Evolutionary conservation across 441 rosid genomes (phyloP).

Genomic region (Syzygium syzygioides): DNA sequence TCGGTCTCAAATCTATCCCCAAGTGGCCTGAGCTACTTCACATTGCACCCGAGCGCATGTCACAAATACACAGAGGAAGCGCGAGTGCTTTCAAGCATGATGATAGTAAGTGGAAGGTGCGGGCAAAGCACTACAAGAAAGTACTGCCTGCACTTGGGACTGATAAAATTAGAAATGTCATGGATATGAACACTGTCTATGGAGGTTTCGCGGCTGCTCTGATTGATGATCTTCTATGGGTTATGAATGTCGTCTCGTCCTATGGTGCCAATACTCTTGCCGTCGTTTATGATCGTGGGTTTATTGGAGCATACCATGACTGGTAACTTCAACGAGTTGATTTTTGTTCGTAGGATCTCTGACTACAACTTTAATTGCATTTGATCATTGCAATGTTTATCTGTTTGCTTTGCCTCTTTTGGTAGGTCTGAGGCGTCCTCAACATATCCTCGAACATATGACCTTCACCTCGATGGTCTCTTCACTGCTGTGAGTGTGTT

Average conservation of each 20-base stretch:
- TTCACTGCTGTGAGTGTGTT: not conserved
- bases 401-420: not conserved
- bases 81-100: conserved; percentile 6
- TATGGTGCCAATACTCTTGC: conserved; percentile 11
- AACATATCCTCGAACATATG: conserved; percentile 16
- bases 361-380: not conserved
- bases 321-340: not conserved
- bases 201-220: conserved; percentile 13
- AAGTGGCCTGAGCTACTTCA: conserved; percentile 17
- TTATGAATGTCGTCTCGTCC: conserved; percentile 14
- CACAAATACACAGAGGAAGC: conserved; percentile 6
- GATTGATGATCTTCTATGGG: conserved; percentile 11
- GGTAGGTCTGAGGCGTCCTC: conserved; percentile 17
- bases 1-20: not conserved
- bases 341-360: not conserved
- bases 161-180: conserved; percentile 14
- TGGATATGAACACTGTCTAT: conserved; percentile 18
- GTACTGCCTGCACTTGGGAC: conserved; percentile 13
- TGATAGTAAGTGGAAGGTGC: conserved; percentile 12
- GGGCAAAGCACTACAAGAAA: conserved; percentile 11
- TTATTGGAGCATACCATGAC: conserved; percentile 13
- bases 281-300: conserved; percentile 11
- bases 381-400: not conserved
- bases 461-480: conserved; percentile 18
- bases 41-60: conserved; percentile 1